Evolutionary conservation across 2,329 filamentous ascomycete genomes (phyloP).

Genomic region (Neurospora crassa): DNA sequence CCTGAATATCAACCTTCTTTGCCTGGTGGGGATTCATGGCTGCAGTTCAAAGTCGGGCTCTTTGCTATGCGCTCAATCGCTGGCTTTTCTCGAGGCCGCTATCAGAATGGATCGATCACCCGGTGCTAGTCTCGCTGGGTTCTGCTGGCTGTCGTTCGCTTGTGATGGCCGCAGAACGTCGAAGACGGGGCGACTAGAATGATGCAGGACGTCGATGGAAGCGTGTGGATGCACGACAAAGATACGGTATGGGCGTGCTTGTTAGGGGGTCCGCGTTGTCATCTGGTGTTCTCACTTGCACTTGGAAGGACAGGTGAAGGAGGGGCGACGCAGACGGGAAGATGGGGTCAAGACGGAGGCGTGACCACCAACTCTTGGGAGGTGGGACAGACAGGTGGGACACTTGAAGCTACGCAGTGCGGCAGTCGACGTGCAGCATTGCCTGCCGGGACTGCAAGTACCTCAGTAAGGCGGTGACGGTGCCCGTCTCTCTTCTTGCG

Average conservation of each 20-base stretch:
- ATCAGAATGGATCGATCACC: background rate
- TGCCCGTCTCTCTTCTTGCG: background rate
- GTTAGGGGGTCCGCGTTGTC: background rate
- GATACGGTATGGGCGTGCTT: background rate
- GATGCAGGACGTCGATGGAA: background rate
- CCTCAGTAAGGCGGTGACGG: background rate
- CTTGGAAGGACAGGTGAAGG: background rate
- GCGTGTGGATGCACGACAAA: background rate
- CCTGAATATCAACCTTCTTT: constrained; percentile 95
- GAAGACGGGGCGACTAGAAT: background rate
- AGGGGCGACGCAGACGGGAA: background rate
- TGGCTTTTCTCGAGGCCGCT: background rate
- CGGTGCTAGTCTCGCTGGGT: background rate
- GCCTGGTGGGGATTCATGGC: constrained; percentile 92
- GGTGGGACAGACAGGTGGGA: background rate
- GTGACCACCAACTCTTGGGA: background rate
- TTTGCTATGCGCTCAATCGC: background rate
- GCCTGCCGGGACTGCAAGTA: background rate
- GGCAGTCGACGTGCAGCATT: background rate
- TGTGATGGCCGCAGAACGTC: background rate
- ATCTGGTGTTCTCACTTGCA: background rate
- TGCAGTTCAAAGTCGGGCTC: constrained; percentile 2
- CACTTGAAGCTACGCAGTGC: background rate
- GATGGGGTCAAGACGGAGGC: background rate
- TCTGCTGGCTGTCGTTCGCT: background rate